Conservation (phyloP, 2,329 filamentous ascomycete species). For the Colletotrichum musae region DNA sequence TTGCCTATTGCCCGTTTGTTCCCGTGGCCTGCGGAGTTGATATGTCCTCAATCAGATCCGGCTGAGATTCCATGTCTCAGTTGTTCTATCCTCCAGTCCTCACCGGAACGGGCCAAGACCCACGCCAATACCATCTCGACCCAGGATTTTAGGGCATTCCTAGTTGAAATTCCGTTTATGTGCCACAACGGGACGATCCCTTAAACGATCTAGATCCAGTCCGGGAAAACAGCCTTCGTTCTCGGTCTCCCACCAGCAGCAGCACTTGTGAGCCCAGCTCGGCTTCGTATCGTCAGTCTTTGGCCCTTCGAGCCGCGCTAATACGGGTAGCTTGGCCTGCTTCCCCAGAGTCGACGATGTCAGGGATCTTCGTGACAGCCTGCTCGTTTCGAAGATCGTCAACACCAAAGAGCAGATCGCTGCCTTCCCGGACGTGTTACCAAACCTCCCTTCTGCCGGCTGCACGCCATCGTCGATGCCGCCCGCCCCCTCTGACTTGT, state of each 20-base stretch:
- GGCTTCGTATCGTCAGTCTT: neutral
- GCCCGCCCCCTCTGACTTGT: slow-evolving; percentile 8
- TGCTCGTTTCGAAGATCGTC: slow-evolving; percentile 39
- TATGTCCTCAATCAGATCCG: too few relatives aligned
- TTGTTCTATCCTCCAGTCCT: too few relatives aligned
- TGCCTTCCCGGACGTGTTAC: slow-evolving; percentile 31
- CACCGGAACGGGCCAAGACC: neutral
- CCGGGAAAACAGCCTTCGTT: slow-evolving; percentile 73
- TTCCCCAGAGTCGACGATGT: neutral
- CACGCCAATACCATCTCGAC: neutral
- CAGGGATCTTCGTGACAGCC: slow-evolving; percentile 9
- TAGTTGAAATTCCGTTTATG: slow-evolving; percentile 71
- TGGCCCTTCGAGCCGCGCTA: neutral
- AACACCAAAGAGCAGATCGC: slow-evolving; percentile 40
- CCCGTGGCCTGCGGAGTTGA: too few relatives aligned
- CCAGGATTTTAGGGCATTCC: slow-evolving; percentile 69
- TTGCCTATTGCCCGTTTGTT: too few relatives aligned
- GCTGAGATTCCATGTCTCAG: neutral
- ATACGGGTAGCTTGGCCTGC: neutral
- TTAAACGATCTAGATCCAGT: slow-evolving; percentile 74
- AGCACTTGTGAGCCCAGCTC: slow-evolving; percentile 62
- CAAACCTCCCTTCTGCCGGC: slow-evolving; percentile 41
- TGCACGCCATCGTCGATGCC: slow-evolving; percentile 18
- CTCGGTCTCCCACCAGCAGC: slow-evolving; percentile 74
- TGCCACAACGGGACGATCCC: slow-evolving; percentile 66